phyloP scores from a whole-genome alignment of 257 asterid species.

The Solanum boliviense region DNA sequence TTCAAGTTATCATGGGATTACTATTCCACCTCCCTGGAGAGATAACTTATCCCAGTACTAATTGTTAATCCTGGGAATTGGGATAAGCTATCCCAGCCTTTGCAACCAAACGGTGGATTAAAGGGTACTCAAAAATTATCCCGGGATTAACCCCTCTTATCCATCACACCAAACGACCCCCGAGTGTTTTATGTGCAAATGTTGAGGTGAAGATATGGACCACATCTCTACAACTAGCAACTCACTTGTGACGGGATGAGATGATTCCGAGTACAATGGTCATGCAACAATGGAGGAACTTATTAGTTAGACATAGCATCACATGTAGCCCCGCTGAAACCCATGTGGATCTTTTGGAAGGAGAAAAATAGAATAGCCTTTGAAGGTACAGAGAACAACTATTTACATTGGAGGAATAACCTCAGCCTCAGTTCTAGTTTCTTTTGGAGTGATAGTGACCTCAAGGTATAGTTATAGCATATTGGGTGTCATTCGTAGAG shows the following conservation, averaged over 20 bases:
- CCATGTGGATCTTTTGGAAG: background rate
- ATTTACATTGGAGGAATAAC: background rate
- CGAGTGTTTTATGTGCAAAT: background rate
- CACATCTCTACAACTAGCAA: background rate
- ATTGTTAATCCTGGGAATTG: too few species aligned
- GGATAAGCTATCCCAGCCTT: too few species aligned
- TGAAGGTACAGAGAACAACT: background rate
- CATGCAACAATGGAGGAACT: background rate
- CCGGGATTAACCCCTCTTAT: too few species aligned
- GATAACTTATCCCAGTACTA: too few species aligned
- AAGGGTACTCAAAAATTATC: too few species aligned
- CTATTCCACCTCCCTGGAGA: too few species aligned
- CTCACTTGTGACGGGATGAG: background rate
- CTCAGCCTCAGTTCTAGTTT: background rate
- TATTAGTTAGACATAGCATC: background rate
- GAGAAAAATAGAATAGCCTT: background rate
- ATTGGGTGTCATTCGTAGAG: background rate
- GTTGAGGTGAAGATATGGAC: background rate
- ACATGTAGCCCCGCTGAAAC: background rate
- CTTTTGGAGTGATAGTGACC: background rate
- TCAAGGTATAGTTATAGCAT: background rate
- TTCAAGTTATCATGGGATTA: too few species aligned
- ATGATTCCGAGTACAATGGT: background rate
- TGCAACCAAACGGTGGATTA: too few species aligned
- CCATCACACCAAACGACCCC: too few species aligned